Percentiles rank a stretch among this genome's conserved stretches.
These are phyloP conservation scores for Dysphania ambrosioides DNA, from an alignment of 148 eudicot species.

Conservation along the genomic window DNA sequence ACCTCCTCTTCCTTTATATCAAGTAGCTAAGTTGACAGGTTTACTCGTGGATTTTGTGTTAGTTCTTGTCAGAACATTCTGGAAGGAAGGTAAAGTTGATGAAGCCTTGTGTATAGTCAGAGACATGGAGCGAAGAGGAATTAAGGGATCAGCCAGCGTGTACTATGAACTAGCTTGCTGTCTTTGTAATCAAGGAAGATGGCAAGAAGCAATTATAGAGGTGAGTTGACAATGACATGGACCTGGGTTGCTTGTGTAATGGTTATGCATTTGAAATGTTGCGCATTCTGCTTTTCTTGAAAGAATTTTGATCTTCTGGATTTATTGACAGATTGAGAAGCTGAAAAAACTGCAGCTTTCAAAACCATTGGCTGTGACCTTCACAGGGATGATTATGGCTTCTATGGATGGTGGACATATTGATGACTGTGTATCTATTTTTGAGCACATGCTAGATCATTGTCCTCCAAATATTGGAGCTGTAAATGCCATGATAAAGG, in stretches of 20 bases:
- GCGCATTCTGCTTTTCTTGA: conserved; percentile 7
- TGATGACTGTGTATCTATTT: conserved; percentile 58
- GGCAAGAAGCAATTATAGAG: conserved; percentile 81
- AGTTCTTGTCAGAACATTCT: conserved; percentile 86
- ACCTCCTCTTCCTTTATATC: background rate
- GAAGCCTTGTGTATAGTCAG: conserved; percentile 76
- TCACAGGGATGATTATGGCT: conserved; percentile 86
- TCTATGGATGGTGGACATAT: conserved; percentile 71
- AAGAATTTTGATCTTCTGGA: background rate
- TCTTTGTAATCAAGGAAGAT: conserved; percentile 83
- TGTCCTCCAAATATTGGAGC: conserved; percentile 63
- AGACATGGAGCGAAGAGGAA: conserved; percentile 85
- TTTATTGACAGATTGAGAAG: conserved; percentile 62
- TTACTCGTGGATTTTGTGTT: conserved; percentile 17
- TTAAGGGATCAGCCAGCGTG: conserved; percentile 70
- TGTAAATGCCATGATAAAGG: conserved; percentile 76
- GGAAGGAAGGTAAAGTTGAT: conserved; percentile 72
- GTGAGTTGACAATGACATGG: conserved; percentile 39
- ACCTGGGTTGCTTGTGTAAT: conserved; percentile 5
- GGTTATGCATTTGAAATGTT: background rate
- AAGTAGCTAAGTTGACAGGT: background rate
- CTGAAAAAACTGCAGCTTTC: conserved; percentile 50
- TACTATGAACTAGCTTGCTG: conserved; percentile 92
- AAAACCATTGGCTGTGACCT: conserved; percentile 68
- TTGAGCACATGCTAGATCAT: conserved; percentile 47